Base-by-base conservation (phyloP, 2,329 filamentous ascomycete genomes). In the Drechslerella coelobrocha region DNA sequence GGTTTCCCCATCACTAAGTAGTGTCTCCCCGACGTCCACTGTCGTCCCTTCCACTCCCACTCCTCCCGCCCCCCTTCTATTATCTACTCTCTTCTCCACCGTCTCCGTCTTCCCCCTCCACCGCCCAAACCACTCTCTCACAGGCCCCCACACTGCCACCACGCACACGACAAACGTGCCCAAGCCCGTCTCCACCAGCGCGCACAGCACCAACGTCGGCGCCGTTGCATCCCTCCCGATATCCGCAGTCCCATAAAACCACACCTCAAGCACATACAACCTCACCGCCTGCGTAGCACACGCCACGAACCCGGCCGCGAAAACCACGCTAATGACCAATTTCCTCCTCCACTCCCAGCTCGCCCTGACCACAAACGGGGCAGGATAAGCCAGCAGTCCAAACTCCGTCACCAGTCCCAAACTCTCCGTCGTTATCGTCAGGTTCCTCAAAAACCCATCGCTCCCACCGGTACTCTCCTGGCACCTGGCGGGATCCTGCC, bases 161-260 rank as follows among this genome's bases (percentile, higher is more conserved):
- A 69, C 14, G 9, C 56, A 69, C 14, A 62, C 51, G 29, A 69
- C 65, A 61, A 69, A 69, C 8, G 56, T 61, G 24, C 56, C 65
- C 24, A 69, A 31, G 2, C 65, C 57, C 9, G 56, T 69, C n/a
- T 69, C 65, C 39, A 61, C 55, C 34, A 61, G 37, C 14, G 65
- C 65, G 26, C 65, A 69, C n/a, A 69, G 65, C 26, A 57, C 52
- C 52, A 69, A 69, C 54, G 37, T 69, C 43, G 65, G 65, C 14
- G 65, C 65, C 8, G 56, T 61, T 5, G 57, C 65, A 37, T 69
- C 65, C 26, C 57, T 55, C 27, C 56, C 65, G 2, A 69, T 9
- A 48, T 69, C 65, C 7, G 56, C 55, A 5, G 50, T 41, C 12
- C 41, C 24, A 37, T 69, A 69, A 27, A 69, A 26, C 51, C 61